Evolutionary conservation across 768 basidiomycete species (phyloP), one percentile per base, ranked within the genome.

Genomic region (Pholiota molesta): DNA sequence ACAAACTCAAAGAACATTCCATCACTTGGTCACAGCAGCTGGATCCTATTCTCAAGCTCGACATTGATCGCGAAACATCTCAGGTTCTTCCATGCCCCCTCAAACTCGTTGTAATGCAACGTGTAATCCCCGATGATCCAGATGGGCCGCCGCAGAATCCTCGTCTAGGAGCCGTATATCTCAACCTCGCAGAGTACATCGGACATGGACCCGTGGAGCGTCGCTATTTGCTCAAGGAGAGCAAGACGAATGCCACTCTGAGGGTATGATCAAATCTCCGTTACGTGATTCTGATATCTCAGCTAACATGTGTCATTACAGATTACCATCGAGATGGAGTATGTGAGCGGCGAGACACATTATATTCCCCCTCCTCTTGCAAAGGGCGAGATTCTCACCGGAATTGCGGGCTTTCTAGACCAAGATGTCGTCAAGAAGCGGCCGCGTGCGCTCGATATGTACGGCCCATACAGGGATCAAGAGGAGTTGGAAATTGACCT

Each of bases 141-240:
- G 55, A 66, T n/a, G 69, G 83, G 56, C 75, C 81, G 7, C 83
- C 86, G 1, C 79, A 78, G 16, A 85, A 88, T 58, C 85, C 86
- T 2, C 81, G 84, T 7, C 78, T 92, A 2, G 92, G 91, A 2
- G 79, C 79, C 6, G 79, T 92, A 7, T 80, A 84, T 65, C 79
- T 94, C 60, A 89, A 94, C 69, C 79, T 94, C 1, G 87, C 92
- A 0, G 88, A 92, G 68, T 94, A 92, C 66, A 88, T 86, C 14
- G 79, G 82, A 52, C 83, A 87, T 37, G 82, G 84, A 8, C 70
- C 72, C 29, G 81, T 91, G 26, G 85, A 85, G 10, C 79, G 92
- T 17, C 79, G 85, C 6, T 90, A 91, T 72, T 78, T 92, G 7
- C 74, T 92, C 5, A 78, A 84, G 52, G 83, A 90, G 66, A 91